phyloP scores from a whole-genome alignment of 192 early-diverging fungal species.

The Coemansia sp. region DNA sequence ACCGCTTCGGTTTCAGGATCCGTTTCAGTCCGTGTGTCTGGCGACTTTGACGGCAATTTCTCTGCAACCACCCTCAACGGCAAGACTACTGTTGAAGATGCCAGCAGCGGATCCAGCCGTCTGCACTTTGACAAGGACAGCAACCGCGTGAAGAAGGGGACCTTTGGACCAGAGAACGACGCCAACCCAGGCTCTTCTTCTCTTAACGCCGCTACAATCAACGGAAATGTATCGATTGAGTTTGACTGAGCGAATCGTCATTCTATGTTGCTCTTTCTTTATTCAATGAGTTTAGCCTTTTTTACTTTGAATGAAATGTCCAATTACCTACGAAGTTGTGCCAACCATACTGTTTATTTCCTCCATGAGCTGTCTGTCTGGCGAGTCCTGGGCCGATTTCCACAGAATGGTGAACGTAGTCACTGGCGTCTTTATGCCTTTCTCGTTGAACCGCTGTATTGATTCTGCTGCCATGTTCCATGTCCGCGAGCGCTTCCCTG shows the following conservation, averaged over 20 bases:
- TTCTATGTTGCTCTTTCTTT: conserved; percentile 4
- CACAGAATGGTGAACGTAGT: conserved; percentile 50
- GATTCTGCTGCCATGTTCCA: conserved; percentile 35
- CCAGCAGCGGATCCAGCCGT: conserved; percentile 48
- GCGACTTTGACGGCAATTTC: conserved; percentile 50
- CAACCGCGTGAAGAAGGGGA: conserved; percentile 38
- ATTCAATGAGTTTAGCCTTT: no score
- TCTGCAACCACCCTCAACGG: conserved; percentile 35
- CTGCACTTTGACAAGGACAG: conserved; percentile 56
- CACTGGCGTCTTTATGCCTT: conserved; percentile 18
- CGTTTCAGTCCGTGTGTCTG: conserved; percentile 37
- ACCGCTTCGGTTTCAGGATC: conserved; percentile 42
- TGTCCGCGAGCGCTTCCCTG: conserved; percentile 29
- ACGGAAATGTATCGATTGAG: conserved; percentile 42
- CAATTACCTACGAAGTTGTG: neutral
- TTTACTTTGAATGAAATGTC: neutral
- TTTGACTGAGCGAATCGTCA: conserved; percentile 26
- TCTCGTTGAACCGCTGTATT: conserved; percentile 10
- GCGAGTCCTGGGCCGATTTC: conserved; percentile 31
- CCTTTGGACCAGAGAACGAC: conserved; percentile 38
- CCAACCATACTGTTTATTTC: conserved; percentile 46
- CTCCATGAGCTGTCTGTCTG: conserved; percentile 29
- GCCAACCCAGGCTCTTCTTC: conserved; percentile 29
- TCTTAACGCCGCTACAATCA: conserved; percentile 33
- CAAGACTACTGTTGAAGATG: conserved; percentile 45